A percentile compares a stretch with the other conserved stretches of the same genome.
phyloP scores from a whole-genome alignment of 2,329 filamentous ascomycete genomes.

The Colletotrichum sp. region DNA sequence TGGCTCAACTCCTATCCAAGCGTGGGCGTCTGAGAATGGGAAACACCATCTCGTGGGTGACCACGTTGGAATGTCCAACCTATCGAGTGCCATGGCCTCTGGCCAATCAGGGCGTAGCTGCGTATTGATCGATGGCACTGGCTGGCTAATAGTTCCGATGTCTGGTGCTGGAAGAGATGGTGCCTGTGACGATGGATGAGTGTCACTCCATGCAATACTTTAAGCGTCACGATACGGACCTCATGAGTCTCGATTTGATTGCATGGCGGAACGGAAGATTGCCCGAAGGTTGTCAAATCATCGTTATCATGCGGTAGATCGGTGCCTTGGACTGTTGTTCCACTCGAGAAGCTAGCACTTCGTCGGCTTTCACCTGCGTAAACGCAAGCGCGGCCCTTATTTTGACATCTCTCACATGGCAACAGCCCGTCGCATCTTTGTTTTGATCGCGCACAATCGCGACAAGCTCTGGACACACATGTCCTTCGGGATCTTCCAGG shows the following conservation, averaged over 20 bases:
- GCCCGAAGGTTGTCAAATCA: not conserved
- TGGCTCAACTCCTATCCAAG: not conserved
- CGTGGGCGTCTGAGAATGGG: not conserved
- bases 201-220: fast-evolving
- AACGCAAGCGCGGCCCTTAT: not conserved
- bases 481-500: not conserved
- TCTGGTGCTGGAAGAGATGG: fast-evolving
- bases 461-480: not conserved
- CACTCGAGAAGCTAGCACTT: not conserved
- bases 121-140: not conserved
- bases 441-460: not conserved
- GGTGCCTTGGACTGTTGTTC: not conserved
- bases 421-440: not conserved
- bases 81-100: not conserved
- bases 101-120: not conserved
- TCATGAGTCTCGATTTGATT: not conserved
- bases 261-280: not conserved
- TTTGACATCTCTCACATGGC: not conserved
- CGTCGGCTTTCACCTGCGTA: not conserved
- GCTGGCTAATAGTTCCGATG: not conserved
- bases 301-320: not conserved
- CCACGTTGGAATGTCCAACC: not conserved
- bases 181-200: not conserved
- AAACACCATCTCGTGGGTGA: not conserved
- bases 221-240: not conserved